phyloP scores from a whole-genome alignment of 2,329 filamentous ascomycete species.

The Ilyonectria mors-panacis region DNA sequence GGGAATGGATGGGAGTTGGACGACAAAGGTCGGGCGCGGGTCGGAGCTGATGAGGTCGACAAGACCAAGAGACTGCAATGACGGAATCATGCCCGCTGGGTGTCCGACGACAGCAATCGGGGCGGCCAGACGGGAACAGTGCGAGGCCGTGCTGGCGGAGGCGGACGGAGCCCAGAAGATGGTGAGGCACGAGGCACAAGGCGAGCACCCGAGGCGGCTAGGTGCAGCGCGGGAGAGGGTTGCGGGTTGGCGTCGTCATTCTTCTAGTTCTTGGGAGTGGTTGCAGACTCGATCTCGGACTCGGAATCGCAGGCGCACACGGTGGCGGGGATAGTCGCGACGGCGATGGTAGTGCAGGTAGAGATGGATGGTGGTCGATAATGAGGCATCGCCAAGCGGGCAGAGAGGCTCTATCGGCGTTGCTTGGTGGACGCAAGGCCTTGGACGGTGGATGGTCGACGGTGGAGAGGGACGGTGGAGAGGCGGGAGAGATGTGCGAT shows the following conservation, averaged over 20 bases:
- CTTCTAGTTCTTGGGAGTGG: conserved; percentile 20
- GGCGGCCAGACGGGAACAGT: conserved; percentile 8
- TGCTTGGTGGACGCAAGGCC: conserved; percentile 22
- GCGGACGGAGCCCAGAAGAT: conserved; percentile 4
- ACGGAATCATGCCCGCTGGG: conserved; percentile 43
- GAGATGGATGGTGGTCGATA: conserved; percentile 8
- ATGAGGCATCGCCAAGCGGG: conserved; percentile 27
- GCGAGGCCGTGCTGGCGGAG: conserved; percentile 9
- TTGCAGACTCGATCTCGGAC: conserved; percentile 5
- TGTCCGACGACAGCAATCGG: conserved; percentile 18
- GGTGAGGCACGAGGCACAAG: conserved; percentile 15
- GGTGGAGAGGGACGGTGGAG: background rate
- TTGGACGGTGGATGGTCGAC: conserved; percentile 13
- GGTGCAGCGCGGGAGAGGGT: conserved; percentile 23
- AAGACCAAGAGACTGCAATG: conserved; percentile 51
- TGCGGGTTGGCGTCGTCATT: conserved; percentile 29
- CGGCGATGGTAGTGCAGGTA: background rate
- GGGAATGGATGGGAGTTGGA: conserved; percentile 38
- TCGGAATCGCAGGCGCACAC: conserved; percentile 13
- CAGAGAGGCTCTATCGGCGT: conserved; percentile 10
- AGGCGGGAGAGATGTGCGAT: conserved; percentile 14
- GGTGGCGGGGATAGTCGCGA: background rate
- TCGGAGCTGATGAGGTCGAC: conserved; percentile 59
- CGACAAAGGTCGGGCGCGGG: conserved; percentile 59
- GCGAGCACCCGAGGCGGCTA: conserved; percentile 28